Evolutionary conservation across 2,329 filamentous ascomycete genomes (phyloP).

Genomic region (Arachnopeziza araneosa): DNA sequence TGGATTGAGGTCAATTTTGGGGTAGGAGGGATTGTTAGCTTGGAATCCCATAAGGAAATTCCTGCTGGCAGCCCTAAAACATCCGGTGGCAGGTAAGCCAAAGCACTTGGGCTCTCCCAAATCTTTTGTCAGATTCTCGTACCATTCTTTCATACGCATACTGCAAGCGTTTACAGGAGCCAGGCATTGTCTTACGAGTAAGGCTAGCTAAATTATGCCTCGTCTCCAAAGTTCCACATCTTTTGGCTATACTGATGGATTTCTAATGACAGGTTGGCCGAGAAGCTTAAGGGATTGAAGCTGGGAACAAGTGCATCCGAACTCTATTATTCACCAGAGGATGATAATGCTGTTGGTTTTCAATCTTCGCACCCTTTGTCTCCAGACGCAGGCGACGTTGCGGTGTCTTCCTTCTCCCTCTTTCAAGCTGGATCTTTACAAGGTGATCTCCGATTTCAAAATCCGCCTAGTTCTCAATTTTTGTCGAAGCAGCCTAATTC

Average conservation of each 20-base stretch:
- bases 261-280: slow-evolving; percentile 58
- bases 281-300: slow-evolving; percentile 75
- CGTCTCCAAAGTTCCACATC: background rate
- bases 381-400: slow-evolving; percentile 57
- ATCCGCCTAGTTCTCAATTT: slow-evolving; percentile 21
- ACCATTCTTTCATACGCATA: background rate
- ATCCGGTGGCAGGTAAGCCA: background rate
- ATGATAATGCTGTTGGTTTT: background rate
- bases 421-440: slow-evolving; percentile 41
- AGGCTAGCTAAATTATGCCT: background rate
- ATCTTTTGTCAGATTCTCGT: background rate
- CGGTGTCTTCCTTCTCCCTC: slow-evolving; percentile 55
- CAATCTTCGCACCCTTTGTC: slow-evolving; percentile 41
- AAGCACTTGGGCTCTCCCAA: background rate
- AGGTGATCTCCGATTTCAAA: slow-evolving; percentile 27
- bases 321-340: slow-evolving; percentile 32
- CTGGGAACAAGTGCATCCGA: slow-evolving; percentile 68
- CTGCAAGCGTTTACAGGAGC: background rate
- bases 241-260: background rate
- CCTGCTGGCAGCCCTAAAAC: slow-evolving; percentile 49
- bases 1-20: slow-evolving; percentile 80
- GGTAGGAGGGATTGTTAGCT: slow-evolving; percentile 19
- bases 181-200: background rate
- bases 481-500: slow-evolving; percentile 20
- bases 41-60: slow-evolving; percentile 31